phyloP scores from a whole-genome alignment of 495 filamentous ascomycete species.

The Penicillium waksmanii region DNA sequence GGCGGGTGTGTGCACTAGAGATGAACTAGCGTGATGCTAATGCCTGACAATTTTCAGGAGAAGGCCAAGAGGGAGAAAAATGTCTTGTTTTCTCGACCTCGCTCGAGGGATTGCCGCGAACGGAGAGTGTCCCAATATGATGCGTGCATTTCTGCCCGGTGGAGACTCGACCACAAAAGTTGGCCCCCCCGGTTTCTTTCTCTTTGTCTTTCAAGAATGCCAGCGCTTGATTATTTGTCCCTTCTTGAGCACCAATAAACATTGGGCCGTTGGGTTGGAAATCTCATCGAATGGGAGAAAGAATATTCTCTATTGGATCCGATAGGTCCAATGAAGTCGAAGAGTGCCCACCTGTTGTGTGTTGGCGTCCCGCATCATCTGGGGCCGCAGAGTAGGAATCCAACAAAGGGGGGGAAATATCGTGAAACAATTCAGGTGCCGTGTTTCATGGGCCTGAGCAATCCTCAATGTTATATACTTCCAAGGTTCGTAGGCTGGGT shows the following conservation, averaged over 20 bases:
- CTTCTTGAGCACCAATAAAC: neutral
- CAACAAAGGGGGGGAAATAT: neutral
- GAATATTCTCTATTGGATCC: neutral
- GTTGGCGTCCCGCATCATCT: neutral
- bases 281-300: neutral
- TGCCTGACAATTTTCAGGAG: constrained; percentile 17
- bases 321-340: neutral
- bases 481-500: too few relatives aligned
- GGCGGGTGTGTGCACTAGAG: constrained; percentile 7
- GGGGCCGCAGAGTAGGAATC: neutral
- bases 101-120: constrained; percentile 8
- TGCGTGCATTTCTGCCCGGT: constrained; percentile 18
- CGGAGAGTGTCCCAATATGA: constrained; percentile 8
- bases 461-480: too few relatives aligned
- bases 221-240: neutral
- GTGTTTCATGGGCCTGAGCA: neutral
- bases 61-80: constrained; percentile 2
- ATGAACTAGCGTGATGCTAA: constrained; percentile 19
- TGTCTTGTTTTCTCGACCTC: constrained; percentile 9
- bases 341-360: neutral
- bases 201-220: neutral
- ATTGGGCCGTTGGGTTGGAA: neutral
- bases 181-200: neutral
- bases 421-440: neutral
- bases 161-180: constrained; percentile 8